These are phyloP conservation scores for Rhizopus microsporus DNA, from an alignment of 371 early-diverging fungal species.

Conservation along the genomic window DNA sequence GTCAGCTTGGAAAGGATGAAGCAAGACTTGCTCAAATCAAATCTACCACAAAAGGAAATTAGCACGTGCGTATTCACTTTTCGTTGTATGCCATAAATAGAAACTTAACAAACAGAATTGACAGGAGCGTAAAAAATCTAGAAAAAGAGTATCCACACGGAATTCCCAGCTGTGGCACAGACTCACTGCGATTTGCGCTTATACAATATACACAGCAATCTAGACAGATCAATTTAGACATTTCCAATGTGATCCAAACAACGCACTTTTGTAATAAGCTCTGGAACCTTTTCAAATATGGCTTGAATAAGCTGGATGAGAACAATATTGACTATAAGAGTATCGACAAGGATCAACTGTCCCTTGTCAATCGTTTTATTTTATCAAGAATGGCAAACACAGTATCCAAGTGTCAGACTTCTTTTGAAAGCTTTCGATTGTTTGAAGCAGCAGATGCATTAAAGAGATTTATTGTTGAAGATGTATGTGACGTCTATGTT, in stretches of 20 bases:
- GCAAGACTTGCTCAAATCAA: constrained; percentile 68
- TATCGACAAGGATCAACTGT: constrained; percentile 29
- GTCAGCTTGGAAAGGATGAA: constrained; percentile 71
- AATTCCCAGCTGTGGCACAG: constrained; percentile 96
- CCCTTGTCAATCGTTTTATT: constrained; percentile 85
- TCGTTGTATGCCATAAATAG: neutral
- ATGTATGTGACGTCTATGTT: constrained; percentile 96
- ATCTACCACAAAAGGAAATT: constrained; percentile 85
- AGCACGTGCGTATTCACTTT: constrained; percentile 47
- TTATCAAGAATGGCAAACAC: constrained; percentile 82
- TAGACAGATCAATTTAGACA: constrained; percentile 96
- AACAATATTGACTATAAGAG: constrained; percentile 11
- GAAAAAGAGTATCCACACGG: constrained; percentile 92
- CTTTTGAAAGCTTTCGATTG: constrained; percentile 76
- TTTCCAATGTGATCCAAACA: constrained; percentile 91
- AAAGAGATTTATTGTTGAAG: constrained; percentile 89
- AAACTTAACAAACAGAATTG: neutral
- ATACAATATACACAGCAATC: constrained; percentile 84
- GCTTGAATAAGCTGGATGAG: constrained; percentile 54
- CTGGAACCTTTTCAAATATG: constrained; percentile 94
- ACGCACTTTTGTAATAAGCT: constrained; percentile 98
- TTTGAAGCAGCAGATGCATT: constrained; percentile 85
- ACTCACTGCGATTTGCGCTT: constrained; percentile 93
- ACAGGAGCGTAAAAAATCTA: constrained; percentile 65
- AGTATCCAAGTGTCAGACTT: constrained; percentile 59